Conservation (phyloP, 306 rosid genomes). For the Vigna nakashimae region DNA sequence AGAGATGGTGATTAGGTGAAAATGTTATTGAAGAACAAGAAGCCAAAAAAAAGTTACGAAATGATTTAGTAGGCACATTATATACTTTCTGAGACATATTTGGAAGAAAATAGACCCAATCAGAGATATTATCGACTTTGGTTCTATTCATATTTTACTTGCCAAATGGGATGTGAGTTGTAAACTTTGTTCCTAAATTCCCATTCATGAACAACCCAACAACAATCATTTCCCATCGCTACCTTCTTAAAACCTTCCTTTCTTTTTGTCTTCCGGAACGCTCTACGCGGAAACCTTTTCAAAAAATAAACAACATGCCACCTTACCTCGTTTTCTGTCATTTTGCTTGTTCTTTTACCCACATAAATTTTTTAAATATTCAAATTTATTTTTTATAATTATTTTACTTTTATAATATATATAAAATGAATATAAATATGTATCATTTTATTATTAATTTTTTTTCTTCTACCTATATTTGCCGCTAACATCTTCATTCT, state of each 20-base stretch:
- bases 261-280: slow-evolving; percentile 36
- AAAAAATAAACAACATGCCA: slow-evolving; percentile 37
- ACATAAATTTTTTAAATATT: no score
- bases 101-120: not conserved
- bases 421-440: no score
- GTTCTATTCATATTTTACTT: slow-evolving; percentile 33
- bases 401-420: no score
- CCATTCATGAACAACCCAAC: slow-evolving; percentile 40
- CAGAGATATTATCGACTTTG: slow-evolving; percentile 12
- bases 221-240: slow-evolving; percentile 49
- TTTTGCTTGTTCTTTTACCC: not conserved
- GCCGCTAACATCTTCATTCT: not conserved
- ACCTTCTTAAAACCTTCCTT: slow-evolving; percentile 34
- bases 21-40: no score
- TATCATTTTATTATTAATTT: no score
- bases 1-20: no score
- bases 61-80: no score
- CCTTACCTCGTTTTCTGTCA: slow-evolving; percentile 3
- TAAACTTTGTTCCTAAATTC: no score
- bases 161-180: slow-evolving; percentile 20
- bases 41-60: no score
- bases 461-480: no score
- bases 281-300: slow-evolving; percentile 42
- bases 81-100: no score
- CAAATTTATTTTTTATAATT: no score